Base-by-base conservation (phyloP, 371 early-diverging fungal species). In the Chytridiales sp. region DNA sequence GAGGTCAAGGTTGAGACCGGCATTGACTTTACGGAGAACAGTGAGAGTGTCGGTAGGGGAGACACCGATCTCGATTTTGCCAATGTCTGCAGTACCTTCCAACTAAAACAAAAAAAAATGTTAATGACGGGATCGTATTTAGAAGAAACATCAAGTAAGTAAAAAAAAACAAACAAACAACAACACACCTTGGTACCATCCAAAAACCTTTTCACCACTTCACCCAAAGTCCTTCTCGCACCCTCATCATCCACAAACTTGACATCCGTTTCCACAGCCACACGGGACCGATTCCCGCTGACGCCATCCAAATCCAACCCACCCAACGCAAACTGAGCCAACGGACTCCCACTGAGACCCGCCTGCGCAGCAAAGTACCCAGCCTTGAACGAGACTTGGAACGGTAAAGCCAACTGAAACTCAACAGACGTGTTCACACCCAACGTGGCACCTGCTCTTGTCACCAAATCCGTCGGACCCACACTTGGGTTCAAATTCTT, bases 341-440 rank as follows among this genome's bases (percentile, higher is more conserved):
- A 24, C 17, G 47, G 21, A 30, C 3, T 22, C 4, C 48, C 47
- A 29, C 8, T 19, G 32, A 58, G 26, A 39, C 49, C 42, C 39
- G 49, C 49, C 40, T 58, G 59, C 13, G 47, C 35, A 27, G 30
- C 47, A 6, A 58, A 29, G 44, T 49, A 38, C 32, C 66, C 66
- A 24, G 56, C 61, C 31, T 56, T 31, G 35, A 61, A 30, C 22
- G 44, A 39, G 29, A 65, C 54, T 13, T 51, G 35, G 55, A 65
- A 52, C 15, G 66, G 66, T 32, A 66, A 29, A n/a, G 61, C 50
- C 2, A 66, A 44, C 39, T 50, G 49, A 22, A 66, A 66, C 41
- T 44, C 51, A 11, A 61, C 52, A 24, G 46, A 50, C n/a, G 66
- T 56, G 0, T 24, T 17, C 2, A 61, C 31, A 22, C 21, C 55